Evolutionary conservation across 2,329 filamentous ascomycete species (phyloP), one percentile per base, ranked within the genome.

Genomic region (Lecanosticta acicola): DNA sequence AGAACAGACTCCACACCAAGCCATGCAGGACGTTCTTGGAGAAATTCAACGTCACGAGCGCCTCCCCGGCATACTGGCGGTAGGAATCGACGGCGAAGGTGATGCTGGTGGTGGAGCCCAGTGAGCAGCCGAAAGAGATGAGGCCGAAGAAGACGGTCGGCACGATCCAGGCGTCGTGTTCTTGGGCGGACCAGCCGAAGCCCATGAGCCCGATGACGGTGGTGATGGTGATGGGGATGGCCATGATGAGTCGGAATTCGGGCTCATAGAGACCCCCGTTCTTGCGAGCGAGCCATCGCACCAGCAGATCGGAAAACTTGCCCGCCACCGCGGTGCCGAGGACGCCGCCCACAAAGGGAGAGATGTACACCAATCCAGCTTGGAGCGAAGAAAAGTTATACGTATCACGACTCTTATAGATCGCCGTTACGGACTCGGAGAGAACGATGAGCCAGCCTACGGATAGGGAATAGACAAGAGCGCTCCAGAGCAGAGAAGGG

Each of bases 201-300:
- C 89, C 91, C 82, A 96, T 94, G 13, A 97, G 77, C 0, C 93
- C 93, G 24, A 91, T 80, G 1, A 83, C 80, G 0, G 90, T 96
- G 3, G 81, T 81, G 43, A 96, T 59, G 1, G 84, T 73, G 24
- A 96, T 83, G 0, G 90, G 91, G 2, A 84, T 68, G 0, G 81
- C 87, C 91, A 97, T 95, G 35, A 94, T 77, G 0, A 95, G 77
- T 4, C 90, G 80, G 61, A 94, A 97, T 66, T 97, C 91, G 1
- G 91, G 91, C 66, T 97, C 91, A 64, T 96, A 97, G 2, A 97
- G 73, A 1, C 91, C 91, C n/a, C 87, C 88, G 57, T 97, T 97
- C 20, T 83, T 81, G 29, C 83, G 78, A 2, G 87, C 78, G 84
- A 97, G 88, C 48, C 73, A 83, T 42, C 81, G 81, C 4, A 95